phyloP scores from a whole-genome alignment of 164 flowering plant species.

The Warburgia ugandensis region DNA sequence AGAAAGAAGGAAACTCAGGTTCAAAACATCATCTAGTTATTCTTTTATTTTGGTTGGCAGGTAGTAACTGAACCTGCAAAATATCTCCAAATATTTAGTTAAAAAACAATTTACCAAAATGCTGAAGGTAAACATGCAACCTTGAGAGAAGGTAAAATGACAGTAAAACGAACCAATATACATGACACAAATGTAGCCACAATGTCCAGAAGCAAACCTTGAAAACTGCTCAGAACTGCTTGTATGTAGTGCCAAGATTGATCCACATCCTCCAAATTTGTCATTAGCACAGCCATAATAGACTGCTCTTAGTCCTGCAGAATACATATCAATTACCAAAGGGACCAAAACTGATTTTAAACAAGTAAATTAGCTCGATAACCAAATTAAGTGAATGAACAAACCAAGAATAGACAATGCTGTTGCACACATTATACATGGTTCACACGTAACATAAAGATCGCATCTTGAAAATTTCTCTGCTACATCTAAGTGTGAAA shows the following conservation, averaged over 20 bases:
- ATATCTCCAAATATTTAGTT: too few species aligned
- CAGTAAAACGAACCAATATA: background rate
- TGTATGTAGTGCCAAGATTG: slow-evolving; percentile 71
- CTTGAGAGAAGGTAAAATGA: background rate
- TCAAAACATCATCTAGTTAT: too few species aligned
- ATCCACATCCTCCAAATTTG: slow-evolving; percentile 96
- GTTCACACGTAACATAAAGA: slow-evolving; percentile 97
- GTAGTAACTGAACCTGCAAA: too few species aligned
- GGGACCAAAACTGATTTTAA: background rate
- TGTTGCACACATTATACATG: slow-evolving; percentile 96
- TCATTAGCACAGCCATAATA: slow-evolving; percentile 92
- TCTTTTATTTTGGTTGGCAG: too few species aligned
- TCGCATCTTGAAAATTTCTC: slow-evolving; percentile 49
- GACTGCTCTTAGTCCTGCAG: slow-evolving; percentile 66
- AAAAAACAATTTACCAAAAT: too few species aligned
- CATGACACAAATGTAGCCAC: background rate
- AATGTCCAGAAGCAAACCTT: slow-evolving; percentile 21
- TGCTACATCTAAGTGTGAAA: slow-evolving; percentile 50
- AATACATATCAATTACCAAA: background rate
- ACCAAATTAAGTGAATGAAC: slow-evolving; percentile 4
- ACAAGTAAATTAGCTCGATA: background rate
- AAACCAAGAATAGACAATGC: slow-evolving; percentile 81
- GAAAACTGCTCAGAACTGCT: slow-evolving; percentile 20
- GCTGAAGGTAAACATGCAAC: background rate
- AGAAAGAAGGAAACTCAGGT: too few species aligned